Evolutionary conservation across 2,329 filamentous ascomycete genomes (phyloP), one percentile per base, ranked within the genome.

Genomic region (Arthrocladium fulminans): DNA sequence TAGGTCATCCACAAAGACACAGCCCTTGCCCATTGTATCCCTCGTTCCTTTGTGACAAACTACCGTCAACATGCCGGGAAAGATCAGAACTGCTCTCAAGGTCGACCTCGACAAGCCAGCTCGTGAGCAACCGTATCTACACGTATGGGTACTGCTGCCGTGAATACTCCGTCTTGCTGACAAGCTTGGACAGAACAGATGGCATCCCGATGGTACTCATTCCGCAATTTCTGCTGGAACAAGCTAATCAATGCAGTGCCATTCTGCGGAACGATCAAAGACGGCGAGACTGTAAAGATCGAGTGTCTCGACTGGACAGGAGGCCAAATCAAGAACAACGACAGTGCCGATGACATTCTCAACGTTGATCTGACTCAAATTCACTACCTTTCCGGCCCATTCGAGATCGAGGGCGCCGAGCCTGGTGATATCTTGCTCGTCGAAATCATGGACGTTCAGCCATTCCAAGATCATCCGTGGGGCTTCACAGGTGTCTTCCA

Each of bases 361-460:
- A 82, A 92, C 55, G 84, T 94, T 45, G 88, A 95, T 61, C 72
- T 96, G 2, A 94, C 86, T 19, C 76, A 79, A 49, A 77, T 94
- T 40, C 89, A 96, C 66, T 95, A 94, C 63, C 77, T 96, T 3
- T 89, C 84, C 0, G 89, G 89, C 0, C 89, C 89, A 0, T 95
- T 95, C 56, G 85, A 95, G 47, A 77, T 96, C 49, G 84, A 89
- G 61, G 82, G 79, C 1, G 88, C 88, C 1, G 79, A 89, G 64
- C 88, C 88, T 0, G 89, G 89, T 0, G 89, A 95, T 61, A 73
- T 94, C 1, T 74, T 94, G 0, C 70, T 94, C 0, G 85, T 95
- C 6, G 88, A 95, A 64, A 95, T 95, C 55, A 88, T 90, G 65
- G 89, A 96, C 60, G 86, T 95, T 0, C 88, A 96, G 68, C 89